Percentiles rank a stretch among this genome's conserved stretches.
phyloP scores from a whole-genome alignment of 78 protist species.

The Emiliania huxleyi region DNA sequence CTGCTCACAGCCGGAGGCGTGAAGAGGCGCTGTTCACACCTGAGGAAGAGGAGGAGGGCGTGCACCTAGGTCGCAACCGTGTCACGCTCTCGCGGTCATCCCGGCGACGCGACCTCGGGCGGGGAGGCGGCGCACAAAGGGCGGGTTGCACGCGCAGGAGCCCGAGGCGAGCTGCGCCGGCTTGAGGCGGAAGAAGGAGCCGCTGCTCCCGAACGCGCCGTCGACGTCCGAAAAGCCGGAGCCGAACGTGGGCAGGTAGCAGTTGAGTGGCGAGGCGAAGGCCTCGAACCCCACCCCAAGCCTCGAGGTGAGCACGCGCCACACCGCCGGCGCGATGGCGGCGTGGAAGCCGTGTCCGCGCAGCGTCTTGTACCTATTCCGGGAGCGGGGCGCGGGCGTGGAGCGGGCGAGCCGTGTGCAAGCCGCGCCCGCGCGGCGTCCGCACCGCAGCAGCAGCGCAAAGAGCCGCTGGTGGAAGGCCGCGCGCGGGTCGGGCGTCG shows the following conservation, averaged over 20 bases:
- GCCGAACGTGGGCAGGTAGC: neutral
- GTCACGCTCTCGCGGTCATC: too few species aligned
- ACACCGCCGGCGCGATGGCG: neutral
- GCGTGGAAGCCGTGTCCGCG: neutral
- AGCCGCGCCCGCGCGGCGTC: too few species aligned
- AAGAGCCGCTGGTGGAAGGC: neutral
- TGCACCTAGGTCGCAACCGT: too few species aligned
- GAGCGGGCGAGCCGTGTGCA: too few species aligned
- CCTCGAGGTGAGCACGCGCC: neutral
- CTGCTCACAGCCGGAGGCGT: too few species aligned
- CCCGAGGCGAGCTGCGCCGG: neutral
- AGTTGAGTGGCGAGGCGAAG: conserved; percentile 57
- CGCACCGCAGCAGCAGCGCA: neutral
- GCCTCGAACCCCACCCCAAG: conserved; percentile 25
- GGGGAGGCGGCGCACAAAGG: too few species aligned
- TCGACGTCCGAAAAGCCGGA: conserved; percentile 31
- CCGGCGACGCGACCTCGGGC: too few species aligned
- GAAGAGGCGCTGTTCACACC: too few species aligned
- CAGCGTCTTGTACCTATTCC: neutral
- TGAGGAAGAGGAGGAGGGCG: too few species aligned
- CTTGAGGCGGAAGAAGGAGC: conserved; percentile 28
- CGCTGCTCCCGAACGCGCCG: conserved; percentile 39
- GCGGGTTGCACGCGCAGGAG: conserved; percentile 60
- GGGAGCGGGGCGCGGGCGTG: too few species aligned
- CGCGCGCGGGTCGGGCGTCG: neutral